Evolutionary conservation across 164 flowering plant genomes (phyloP), one percentile per base, ranked within the genome.

Genomic region (Vitis cinerea): DNA sequence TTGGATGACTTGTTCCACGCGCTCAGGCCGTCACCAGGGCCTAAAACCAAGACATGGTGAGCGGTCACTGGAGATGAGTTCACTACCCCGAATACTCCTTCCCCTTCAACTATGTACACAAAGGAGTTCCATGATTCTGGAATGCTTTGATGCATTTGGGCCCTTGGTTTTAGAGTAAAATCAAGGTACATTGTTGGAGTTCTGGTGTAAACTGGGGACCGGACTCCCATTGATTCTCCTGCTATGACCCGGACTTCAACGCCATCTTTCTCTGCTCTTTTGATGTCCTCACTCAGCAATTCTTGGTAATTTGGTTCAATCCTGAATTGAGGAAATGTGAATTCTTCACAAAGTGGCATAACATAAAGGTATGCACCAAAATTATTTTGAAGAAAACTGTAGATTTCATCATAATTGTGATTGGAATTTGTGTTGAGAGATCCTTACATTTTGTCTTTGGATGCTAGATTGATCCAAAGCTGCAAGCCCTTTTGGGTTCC

Each of bases 121-220:
- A 94, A 86, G 0, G 93, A 70, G 47, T 87, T 94, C 91, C 94
- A 94, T 14, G 88, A 71, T 60, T 84, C 88, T 1, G 97, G 97
- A 64, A 89, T 86, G 11, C 17, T 64, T 70, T 92, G 97, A 27
- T 91, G 81, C 67, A 79, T 0, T 19, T 87, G 82, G 13, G 95
- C 82, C 63, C 78, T 76, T 1, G 97, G 91, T 69, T 79, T 69
- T 3, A 90, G 68, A 12, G 90, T 87, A 81, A 90, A 94, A 76
- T 89, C 97, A 9, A 94, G 79, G 76, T 67, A 94, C 93, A 92
- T 90, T 69, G 97, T 83, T 9, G 98, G 98, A 1, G 97, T 94
- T 63, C 93, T 63, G 3, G 97, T 91, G 83, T 85, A 92, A 11
- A 94, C 88, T 3, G 96, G 90, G 27, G 98, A 94, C 9, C 61